Conservation (phyloP, 768 basidiomycete genomes). For the Macrolepiota fuliginosa region DNA sequence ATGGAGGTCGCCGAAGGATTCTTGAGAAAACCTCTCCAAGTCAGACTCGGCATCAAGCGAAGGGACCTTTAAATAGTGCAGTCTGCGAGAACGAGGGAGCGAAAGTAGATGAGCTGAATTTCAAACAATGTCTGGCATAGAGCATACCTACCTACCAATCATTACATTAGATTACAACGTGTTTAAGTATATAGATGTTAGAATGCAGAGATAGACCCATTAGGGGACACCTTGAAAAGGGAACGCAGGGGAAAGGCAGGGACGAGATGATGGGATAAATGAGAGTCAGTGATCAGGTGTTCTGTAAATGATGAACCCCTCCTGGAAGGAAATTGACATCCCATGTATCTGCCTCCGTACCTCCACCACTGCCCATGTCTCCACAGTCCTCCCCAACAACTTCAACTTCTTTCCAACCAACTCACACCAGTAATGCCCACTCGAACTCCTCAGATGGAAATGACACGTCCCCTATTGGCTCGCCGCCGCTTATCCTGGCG, state of each 20-base stretch:
- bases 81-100: neutral
- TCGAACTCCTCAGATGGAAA: neutral
- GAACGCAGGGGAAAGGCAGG: neutral
- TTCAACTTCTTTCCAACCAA: neutral
- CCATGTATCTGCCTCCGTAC: slow-evolving; percentile 5
- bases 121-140: too few relatives aligned
- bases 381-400: neutral
- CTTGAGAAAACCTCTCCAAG: slow-evolving; percentile 78
- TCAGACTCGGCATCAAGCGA: slow-evolving; percentile 69
- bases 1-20: slow-evolving; percentile 82
- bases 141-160: neutral
- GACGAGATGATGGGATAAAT: neutral
- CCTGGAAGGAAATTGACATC: slow-evolving; percentile 6
- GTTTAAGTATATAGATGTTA: neutral
- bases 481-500: slow-evolving; percentile 56
- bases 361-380: slow-evolving; percentile 5
- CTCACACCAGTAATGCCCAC: neutral
- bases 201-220: neutral
- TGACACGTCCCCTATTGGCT: slow-evolving; percentile 27
- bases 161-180: neutral
- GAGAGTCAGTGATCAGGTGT: slow-evolving; percentile 11
- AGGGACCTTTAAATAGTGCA: slow-evolving; percentile 36
- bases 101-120: too few relatives aligned
- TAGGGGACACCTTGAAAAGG: neutral
- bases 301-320: neutral